Evolutionary conservation across 202 grass and related monocot species (phyloP), one percentile per base, ranked within the genome.

Genomic region (Digitaria exilis): DNA sequence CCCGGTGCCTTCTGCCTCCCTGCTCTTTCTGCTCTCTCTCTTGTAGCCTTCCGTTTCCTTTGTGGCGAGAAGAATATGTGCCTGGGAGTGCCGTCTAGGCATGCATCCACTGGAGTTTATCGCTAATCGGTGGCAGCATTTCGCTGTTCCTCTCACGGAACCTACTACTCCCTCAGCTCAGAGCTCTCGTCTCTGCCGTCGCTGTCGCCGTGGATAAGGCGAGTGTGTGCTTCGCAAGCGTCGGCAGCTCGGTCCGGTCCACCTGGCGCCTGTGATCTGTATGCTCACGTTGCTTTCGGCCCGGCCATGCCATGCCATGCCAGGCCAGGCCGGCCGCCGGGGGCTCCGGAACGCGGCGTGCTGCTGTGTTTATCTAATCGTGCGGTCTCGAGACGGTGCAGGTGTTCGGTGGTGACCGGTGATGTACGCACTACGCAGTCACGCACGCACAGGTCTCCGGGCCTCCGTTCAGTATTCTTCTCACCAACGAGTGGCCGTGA

Each of bases 151-250:
- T 50, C 28, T n/a, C 45, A n/a, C 26, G 26, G 44, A 50, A 32
- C 26, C 69, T 31, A n/a, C n/a, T n/a, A 1, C 55, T 26, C n/a
- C 12, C 22, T 24, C n/a, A 0, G 21, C n/a, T n/a, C n/a, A n/a
- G n/a, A n/a, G n/a, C 19, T 5, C 18, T 72, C 26, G 17, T 52
- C 70, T 52, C 45, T 73, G 28, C 69, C 17, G 46, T 73, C 70
- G 46, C 70, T 73, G 26, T 73, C 70, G 70, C 69, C 8, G 10
- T 51, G 69, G 69, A 73, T 73, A 73, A 50, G 69, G 28, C 45
- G 21, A 50, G 0, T 28, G 56, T n/a, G n/a, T 28, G 56, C 11
- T 14, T 59, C 56, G 64, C 39, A 26, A 30, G 69, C 15, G 43
- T 71, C 68, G 68, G 43, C 57, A 29, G 43, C 5, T 8, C 3